A percentile compares a stretch with the other conserved stretches of the same genome.
These are phyloP conservation scores for Schoenoplectus triqueter DNA, from an alignment of 202 grass and related monocot genomes.

Conservation along the genomic window DNA sequence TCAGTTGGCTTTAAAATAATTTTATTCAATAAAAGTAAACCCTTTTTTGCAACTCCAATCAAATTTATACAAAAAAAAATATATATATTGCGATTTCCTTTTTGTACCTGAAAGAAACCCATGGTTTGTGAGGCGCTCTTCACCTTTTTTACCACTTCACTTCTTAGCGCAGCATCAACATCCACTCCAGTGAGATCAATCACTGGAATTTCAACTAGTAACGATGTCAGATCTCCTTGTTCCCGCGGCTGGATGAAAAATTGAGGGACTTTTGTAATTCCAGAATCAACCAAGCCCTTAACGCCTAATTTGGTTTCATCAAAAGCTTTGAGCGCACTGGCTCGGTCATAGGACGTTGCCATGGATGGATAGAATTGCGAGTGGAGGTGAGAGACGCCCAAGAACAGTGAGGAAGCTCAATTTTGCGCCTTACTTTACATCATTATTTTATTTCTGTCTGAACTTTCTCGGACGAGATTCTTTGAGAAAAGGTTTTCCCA, in stretches of 20 bases:
- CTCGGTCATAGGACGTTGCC: conserved; percentile 27
- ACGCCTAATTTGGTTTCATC: conserved; percentile 54
- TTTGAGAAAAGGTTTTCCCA: too few species aligned
- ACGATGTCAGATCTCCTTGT: neutral
- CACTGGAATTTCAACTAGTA: conserved; percentile 30
- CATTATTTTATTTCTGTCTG: too few species aligned
- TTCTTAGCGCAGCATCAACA: neutral
- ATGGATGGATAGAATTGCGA: neutral
- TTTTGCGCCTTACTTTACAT: too few species aligned
- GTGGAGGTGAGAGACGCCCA: neutral
- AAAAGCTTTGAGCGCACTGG: conserved; percentile 41
- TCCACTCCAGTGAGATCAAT: conserved; percentile 39
- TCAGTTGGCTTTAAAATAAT: too few species aligned
- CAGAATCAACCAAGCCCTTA: conserved; percentile 51
- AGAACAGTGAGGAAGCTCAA: too few species aligned
- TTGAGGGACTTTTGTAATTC: conserved; percentile 36
- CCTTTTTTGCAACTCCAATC: too few species aligned
- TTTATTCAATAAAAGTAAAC: too few species aligned
- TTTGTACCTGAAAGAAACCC: conserved; percentile 34
- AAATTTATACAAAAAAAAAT: too few species aligned
- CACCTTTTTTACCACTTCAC: conserved; percentile 7
- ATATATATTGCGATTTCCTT: too few species aligned
- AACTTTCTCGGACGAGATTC: too few species aligned
- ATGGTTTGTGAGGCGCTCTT: conserved; percentile 20
- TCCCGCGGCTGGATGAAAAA: conserved; percentile 39